Base-by-base conservation (phyloP, 805 yeast species). In the Ogataea populi-albae region DNA sequence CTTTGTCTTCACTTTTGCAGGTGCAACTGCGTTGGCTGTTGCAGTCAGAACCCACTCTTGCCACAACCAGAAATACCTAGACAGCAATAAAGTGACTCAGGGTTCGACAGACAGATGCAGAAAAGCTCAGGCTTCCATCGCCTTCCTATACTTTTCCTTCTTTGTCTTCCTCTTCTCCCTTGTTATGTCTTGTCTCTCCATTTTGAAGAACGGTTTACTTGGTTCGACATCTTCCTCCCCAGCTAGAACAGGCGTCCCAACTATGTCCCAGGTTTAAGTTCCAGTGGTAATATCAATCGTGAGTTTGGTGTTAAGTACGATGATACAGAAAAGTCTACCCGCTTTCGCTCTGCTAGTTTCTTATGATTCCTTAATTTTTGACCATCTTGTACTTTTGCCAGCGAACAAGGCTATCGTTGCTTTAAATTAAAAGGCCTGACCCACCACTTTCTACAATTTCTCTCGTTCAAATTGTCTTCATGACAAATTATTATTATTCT, bases 21-120 rank as follows among this genome's bases (percentile, higher is more conserved):
- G 86, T 48, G 98, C 89, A 55, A 79, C 95, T 40, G 96, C 96
- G 35, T 71, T 93, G 59, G 98, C 98, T 35, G 95, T 86, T 42
- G 94, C 80, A 55, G 79, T 85, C 59, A 79, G 89, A 65, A 73
- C 72, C 47, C 96, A 88, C 74, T 82, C 95, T 26, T 91, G 98
- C 74, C 41, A 69, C 51, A 83, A 87, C 78, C 49, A 68, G 44
- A 40, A 26, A 37, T 88, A 86, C 73, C 42, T 88, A 49, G 69
- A 77, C 50, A 32, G 52, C 47, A 91, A 91, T 75, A 63, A 63
- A 43, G 74, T 86, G 52, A 64, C 85, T 43, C 86, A 86, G 69
- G 94, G 95, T 49, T 71, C 81, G 27, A 55, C 68, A 16, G 85
- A 78, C 57, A 80, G 98, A 73, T 93, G 99, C 72, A 86, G 97